Evolutionary conservation across 257 asterid species (phyloP), one percentile per base, ranked within the genome.

Genomic region (Rhazya stricta): DNA sequence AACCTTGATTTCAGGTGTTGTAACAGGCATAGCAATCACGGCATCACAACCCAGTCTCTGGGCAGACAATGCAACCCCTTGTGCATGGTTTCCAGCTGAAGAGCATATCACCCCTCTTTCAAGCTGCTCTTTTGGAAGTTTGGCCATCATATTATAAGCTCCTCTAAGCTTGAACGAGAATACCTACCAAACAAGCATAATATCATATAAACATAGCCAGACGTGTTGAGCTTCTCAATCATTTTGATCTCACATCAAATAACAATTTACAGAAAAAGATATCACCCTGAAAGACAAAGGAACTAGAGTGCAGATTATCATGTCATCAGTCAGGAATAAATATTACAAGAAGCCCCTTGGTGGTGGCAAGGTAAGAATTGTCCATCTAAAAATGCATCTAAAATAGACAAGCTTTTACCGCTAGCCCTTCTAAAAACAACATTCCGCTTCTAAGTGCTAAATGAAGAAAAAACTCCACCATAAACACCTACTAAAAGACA

Each of bases 61-160:
- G 41, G 97, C 96, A 29, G 97, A 83, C 68, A 92, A 81, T 5
- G 98, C 99, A 54, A 92, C 98, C 29, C 99, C 99, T 78, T 95
- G 99, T 6, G 99, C 99, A 32, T 95, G 99, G 76, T 95, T 95
- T 80, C 99, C 99, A 16, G 98, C 99, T 7, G 99, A 95, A 13
- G 99, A 95, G 81, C 99, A 95, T 36, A 95, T 89, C 15, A 95
- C 99, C 50, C 99, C 99, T 79, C 84, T 84, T 75, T 87, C 75
- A 58, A 89, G 86, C 75, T 86, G 91, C 81, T 88, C 94, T 71
- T 75, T 86, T 16, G 96, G 85, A 79, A 95, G 92, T 79, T 86
- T 95, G 7, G 96, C 94, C 99, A 95, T 92, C 99, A 95, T 95
- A 72, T 95, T 95, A 78, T 95, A 95, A 79, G 99, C 99, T 82